Base-by-base conservation (phyloP, 1,284 basidiomycete species). In the Ceratobasidium sp. region DNA sequence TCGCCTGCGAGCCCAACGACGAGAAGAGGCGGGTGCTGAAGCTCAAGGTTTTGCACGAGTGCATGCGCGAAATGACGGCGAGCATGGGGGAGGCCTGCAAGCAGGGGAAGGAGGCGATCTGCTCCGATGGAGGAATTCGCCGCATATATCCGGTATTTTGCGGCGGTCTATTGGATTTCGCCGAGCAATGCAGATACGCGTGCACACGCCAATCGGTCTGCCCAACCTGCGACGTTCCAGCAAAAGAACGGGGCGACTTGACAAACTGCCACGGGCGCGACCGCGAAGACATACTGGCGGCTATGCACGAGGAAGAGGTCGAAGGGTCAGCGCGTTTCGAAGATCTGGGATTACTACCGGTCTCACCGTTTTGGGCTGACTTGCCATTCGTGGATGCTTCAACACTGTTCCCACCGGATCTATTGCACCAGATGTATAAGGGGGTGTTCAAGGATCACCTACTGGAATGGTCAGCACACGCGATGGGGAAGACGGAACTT, bases 391-490 rank as follows among this genome's bases (percentile, higher is more conserved):
- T 69, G 14, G 78, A 83, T 67, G 82, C 82, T 33, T 81, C 81
- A 67, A 10, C 52, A 2, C 69, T 64, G 6, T 70, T 83, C 50
- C 80, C 81, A 2, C 83, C 83, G 3, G 82, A 85, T 64, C 73
- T 84, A 44, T 80, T 84, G 7, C 84, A 84, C 70, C 83, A 84
- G 70, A 73, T 84, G 1, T 81, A 84, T 76, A 83, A 85, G 64
- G 84, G 83, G n/a, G 79, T 84, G n/a, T 82, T 83, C 74, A 83
- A 83, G 66, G 69, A 77, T n/a, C 79, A 81, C 48, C 48, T 80
- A 23, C 38, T 77, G 1, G 41, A 8, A 16, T 78, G 78, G 79
- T 52, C 50, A 38, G n/a, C 41, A 38, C 12, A 27, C 6, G 4
- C 78, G 0, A 20, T 77, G 3, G 76, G 70, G 3, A 54, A 57